Evolutionary conservation across 495 filamentous ascomycete species (phyloP).

Genomic region (Daldinia loculata): DNA sequence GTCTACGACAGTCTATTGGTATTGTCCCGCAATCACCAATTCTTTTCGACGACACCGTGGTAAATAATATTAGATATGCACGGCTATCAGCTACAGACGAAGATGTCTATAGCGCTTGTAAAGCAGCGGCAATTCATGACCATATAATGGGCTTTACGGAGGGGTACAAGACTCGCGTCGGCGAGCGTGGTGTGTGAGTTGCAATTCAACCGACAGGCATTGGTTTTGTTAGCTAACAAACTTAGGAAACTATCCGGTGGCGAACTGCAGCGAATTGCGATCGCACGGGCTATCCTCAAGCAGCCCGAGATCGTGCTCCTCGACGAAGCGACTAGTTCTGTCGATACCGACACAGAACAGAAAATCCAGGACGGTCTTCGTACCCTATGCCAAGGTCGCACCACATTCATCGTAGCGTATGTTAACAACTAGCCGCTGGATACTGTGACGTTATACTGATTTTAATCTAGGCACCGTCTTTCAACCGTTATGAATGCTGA

Average conservation of each 20-base stretch:
- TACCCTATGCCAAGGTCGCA: constrained; percentile 63
- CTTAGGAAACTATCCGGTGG: constrained; percentile 73
- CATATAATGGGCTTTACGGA: constrained; percentile 72
- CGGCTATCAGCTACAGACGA: constrained; percentile 66
- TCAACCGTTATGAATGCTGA: constrained; percentile 78
- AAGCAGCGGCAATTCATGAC: constrained; percentile 73
- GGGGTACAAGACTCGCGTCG: constrained; percentile 67
- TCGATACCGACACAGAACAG: constrained; percentile 74
- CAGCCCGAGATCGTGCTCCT: constrained; percentile 63
- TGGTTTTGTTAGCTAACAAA: not conserved
- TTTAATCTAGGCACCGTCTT: constrained; percentile 62
- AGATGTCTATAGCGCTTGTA: constrained; percentile 75
- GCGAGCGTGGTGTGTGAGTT: constrained; percentile 65
- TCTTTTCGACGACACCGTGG: constrained; percentile 76
- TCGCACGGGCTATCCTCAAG: constrained; percentile 71
- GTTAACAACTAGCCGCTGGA: constrained; percentile 31
- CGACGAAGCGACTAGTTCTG: constrained; percentile 66
- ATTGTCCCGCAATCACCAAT: constrained; percentile 76
- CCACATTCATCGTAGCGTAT: constrained; percentile 71
- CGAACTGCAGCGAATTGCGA: constrained; percentile 78
- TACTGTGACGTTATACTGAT: constrained; percentile 13
- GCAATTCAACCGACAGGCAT: not conserved
- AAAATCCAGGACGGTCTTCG: constrained; percentile 74
- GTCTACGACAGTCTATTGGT: constrained; percentile 72
- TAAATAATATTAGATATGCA: constrained; percentile 78